These are phyloP conservation scores for Mycena albidolilacea DNA, from an alignment of 768 basidiomycete species.

Conservation along the genomic window DNA sequence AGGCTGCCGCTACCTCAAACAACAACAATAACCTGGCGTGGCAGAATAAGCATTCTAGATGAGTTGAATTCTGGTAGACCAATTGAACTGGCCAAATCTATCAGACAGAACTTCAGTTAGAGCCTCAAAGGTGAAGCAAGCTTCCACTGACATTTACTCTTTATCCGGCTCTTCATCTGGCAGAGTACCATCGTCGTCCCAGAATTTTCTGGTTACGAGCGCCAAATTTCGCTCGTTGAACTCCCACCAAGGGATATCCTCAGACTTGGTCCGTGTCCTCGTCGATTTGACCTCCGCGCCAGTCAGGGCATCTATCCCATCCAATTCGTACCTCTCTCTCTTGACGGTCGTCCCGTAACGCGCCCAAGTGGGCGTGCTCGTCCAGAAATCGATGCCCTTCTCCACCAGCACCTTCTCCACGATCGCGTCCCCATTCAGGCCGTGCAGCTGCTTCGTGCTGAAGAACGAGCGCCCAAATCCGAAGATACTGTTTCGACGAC, in stretches of 20 bases:
- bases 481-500: conserved; percentile 35
- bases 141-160: no score
- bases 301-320: conserved; percentile 21
- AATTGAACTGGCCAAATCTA: no score
- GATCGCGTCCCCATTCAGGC: conserved; percentile 21
- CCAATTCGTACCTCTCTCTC: conserved; percentile 28
- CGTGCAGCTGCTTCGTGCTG: conserved; percentile 34
- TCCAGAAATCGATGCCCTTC: conserved; percentile 38
- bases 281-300: conserved; percentile 27
- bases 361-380: conserved; percentile 31
- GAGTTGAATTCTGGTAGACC: no score
- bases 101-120: no score
- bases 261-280: conserved; percentile 21
- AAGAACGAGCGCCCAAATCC: conserved; percentile 32
- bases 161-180: neutral
- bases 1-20: no score
- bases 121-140: no score
- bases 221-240: conserved; percentile 33
- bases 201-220: conserved; percentile 25
- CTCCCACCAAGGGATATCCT: conserved; percentile 37
- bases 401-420: conserved; percentile 35
- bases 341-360: conserved; percentile 37
- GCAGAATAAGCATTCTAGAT: no score
- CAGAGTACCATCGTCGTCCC: conserved; percentile 2
- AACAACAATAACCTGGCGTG: no score